Evolutionary conservation across 305 asterid species (phyloP), one percentile per base, ranked within the genome.

Genomic region (Rubia balearica): DNA sequence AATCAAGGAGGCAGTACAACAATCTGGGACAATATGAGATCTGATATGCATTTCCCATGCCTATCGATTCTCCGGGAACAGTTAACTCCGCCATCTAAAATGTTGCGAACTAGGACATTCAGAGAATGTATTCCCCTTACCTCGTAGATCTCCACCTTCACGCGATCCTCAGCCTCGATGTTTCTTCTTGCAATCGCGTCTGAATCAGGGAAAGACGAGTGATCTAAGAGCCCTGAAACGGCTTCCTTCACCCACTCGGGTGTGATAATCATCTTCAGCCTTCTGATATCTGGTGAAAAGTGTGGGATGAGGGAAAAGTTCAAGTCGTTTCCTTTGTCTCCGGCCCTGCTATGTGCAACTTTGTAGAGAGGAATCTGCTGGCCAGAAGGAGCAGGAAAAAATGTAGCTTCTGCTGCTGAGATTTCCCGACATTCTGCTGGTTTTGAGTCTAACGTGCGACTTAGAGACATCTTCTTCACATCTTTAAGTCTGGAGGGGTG

Each of bases 1-100:
- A 67, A 74, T 82, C 83, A 90, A 43, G 92, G 89, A 60, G 96
- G 97, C 85, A 92, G 78, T 38, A 84, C 71, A 67, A 92, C 89
- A 74, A 74, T 71, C 80, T 85, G 97, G 73, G 85, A 83, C 74
- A 93, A 76, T 63, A 93, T 75, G 56, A 91, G 83, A 72, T 93
- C 98, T 0, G 97, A 89, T 53, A 87, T 66, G 51, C 89, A 85
- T 84, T 93, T 93, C n/a, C 98, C 98, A 65, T 93, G 98, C 79
- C 97, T 87, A 61, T 91, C 98, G 56, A 93, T 91, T 71, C 96
- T 86, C 68, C 96, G 83, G 16, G 98, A 93, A 85, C 97, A 89
- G 80, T 91, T 93, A 21, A 93, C 98, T 51, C 97, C 98, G 7
- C 97, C 97, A 74, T 93, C 97, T 71, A 93, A 81, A 70, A 93